A percentile compares a stretch with the other conserved stretches of the same genome.
phyloP scores from a whole-genome alignment of 1,139 yeast species.

The Taphrina betulina region DNA sequence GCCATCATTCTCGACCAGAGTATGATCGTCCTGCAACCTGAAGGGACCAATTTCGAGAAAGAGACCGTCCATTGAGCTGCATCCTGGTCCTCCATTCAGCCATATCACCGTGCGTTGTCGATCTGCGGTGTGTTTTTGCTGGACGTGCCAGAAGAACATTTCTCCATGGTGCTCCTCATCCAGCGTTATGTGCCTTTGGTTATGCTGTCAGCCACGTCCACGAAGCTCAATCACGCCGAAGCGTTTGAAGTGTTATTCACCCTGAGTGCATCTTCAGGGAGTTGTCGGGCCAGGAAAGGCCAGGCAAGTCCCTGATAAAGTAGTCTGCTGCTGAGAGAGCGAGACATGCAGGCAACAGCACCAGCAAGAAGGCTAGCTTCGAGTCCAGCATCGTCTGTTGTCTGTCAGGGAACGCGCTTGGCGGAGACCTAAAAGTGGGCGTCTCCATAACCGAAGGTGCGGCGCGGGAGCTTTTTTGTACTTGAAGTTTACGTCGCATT shows the following conservation, averaged over 20 bases:
- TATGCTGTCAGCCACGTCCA: not conserved
- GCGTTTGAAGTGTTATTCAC: conserved; percentile 22
- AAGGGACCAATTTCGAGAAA: conserved; percentile 90
- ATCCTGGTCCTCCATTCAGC: conserved; percentile 90
- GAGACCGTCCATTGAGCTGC: conserved; percentile 98
- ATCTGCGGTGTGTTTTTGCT: conserved; percentile 42
- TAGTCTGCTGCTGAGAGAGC: conserved; percentile 43
- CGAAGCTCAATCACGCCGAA: too few species aligned
- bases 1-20: conserved; percentile 59
- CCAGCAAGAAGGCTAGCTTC: not conserved
- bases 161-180: conserved; percentile 57
- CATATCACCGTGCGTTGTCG: conserved; percentile 53
- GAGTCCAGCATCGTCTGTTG: too few species aligned
- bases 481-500: too few species aligned
- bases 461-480: too few species aligned
- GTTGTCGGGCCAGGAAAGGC: conserved; percentile 39
- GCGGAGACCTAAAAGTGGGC: too few species aligned
- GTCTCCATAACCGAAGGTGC: too few species aligned
- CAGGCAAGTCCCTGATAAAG: conserved; percentile 46
- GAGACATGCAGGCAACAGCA: conserved; percentile 11
- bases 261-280: conserved; percentile 49
- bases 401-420: too few species aligned
- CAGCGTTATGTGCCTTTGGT: conserved; percentile 56
- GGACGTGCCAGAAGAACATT: conserved; percentile 72
- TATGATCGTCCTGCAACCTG: conserved; percentile 53